Conservation (phyloP, 2,329 filamentous ascomycete genomes). For the Sclerotinia sclerotiorum region DNA sequence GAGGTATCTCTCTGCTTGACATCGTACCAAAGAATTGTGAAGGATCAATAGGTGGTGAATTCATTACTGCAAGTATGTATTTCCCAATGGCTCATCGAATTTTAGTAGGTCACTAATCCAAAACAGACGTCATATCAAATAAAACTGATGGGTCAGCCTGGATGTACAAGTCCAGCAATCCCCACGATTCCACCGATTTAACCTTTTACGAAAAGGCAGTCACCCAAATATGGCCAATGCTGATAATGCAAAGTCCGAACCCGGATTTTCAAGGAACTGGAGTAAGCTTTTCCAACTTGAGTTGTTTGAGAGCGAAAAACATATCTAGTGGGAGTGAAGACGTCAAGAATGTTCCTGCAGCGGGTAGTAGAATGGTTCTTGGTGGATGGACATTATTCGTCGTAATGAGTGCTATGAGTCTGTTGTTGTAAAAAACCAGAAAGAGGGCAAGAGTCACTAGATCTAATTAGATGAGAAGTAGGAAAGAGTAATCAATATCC, state of each 20-base stretch:
- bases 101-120: background rate
- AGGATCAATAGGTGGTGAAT: background rate
- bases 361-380: background rate
- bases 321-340: background rate
- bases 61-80: background rate
- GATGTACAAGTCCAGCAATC: background rate
- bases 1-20: background rate
- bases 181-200: background rate
- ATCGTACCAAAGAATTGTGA: background rate
- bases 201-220: conserved; percentile 9
- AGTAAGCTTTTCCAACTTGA: no score
- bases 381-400: conserved; percentile 3
- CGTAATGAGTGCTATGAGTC: background rate
- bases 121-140: background rate
- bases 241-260: conserved; percentile 9
- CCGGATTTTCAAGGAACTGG: no score
- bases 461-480: no score
- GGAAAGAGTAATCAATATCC: background rate
- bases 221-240: conserved; percentile 9
- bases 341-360: background rate
- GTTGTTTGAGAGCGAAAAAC: conserved; percentile 7
- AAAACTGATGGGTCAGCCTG: conserved; percentile 6
- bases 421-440: background rate
- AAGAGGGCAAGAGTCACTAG: no score
- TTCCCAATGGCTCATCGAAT: background rate